Evolutionary conservation across 257 asterid species (phyloP).

Genomic region (Ehretia macrophylla): DNA sequence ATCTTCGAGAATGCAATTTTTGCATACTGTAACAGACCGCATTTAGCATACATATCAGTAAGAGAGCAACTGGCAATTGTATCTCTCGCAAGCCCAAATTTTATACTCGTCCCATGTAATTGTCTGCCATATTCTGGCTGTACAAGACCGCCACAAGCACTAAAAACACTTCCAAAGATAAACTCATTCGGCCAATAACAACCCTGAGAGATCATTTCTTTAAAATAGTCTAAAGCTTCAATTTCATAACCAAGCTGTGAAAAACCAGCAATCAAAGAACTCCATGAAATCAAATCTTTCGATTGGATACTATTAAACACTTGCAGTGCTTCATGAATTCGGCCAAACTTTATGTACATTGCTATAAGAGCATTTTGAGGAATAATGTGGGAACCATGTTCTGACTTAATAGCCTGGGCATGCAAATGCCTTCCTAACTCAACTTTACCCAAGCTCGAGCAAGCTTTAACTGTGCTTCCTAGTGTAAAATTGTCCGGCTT

Average conservation of each 20-base stretch:
- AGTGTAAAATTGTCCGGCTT: slow-evolving; percentile 62
- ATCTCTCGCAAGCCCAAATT: slow-evolving; percentile 47
- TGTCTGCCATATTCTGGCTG: slow-evolving; percentile 55
- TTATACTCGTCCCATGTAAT: slow-evolving; percentile 56
- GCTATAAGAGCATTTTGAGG: slow-evolving; percentile 70
- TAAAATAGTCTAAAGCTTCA: slow-evolving; percentile 50
- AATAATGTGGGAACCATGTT: slow-evolving; percentile 49
- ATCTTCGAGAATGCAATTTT: slow-evolving; percentile 50
- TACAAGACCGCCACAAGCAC: slow-evolving; percentile 55
- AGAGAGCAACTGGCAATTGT: slow-evolving; percentile 61
- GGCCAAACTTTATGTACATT: slow-evolving; percentile 56
- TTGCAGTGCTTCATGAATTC: slow-evolving; percentile 31
- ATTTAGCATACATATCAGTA: slow-evolving; percentile 78
- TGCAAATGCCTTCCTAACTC: slow-evolving; percentile 57
- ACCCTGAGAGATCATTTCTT: slow-evolving; percentile 49
- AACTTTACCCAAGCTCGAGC: slow-evolving; percentile 34
- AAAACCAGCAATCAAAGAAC: slow-evolving; percentile 73
- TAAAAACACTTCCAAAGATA: slow-evolving; percentile 58
- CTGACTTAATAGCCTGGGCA: slow-evolving; percentile 53
- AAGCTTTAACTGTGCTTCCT: slow-evolving; percentile 63
- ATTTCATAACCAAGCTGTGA: slow-evolving; percentile 62
- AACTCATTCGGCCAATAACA: slow-evolving; percentile 52
- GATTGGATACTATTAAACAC: slow-evolving; percentile 40
- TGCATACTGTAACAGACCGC: slow-evolving; percentile 50
- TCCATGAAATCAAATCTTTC: slow-evolving; percentile 78